Evolutionary conservation across 2,329 filamentous ascomycete species (phyloP), one percentile per base, ranked within the genome.

Genomic region (Tolypocladium cylindrosporum): DNA sequence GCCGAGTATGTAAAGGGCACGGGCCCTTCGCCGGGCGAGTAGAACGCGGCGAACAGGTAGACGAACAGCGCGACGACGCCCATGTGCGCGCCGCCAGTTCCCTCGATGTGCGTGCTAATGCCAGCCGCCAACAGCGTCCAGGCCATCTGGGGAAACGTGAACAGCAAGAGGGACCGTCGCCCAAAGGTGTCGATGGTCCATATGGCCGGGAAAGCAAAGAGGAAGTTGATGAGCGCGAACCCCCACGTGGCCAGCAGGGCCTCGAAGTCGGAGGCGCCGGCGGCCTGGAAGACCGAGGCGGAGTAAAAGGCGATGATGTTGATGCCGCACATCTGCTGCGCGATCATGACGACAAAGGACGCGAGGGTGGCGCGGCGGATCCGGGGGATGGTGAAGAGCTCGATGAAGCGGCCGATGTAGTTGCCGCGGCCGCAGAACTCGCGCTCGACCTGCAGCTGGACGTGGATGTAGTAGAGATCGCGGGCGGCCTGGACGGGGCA

Each of bases 301-400:
- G 83, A 87, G 71, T 91, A 91, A 70, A 91, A 91, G 1, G 87
- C 85, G 57, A 91, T 87, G 58, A 90, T 88, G 67, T 90, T 89
- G 70, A 88, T 80, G 55, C 72, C 81, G 64, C 85, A 88, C 80
- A 88, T 85, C 69, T 89, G 85, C 70, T 89, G 86, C 0, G 84
- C 85, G 65, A 89, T 85, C 90, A 95, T 95, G 63, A 93, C 89
- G 1, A 85, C 84, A 62, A 86, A 89, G 1, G 89, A 88, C 7
- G 90, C 90, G 37, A 89, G 78, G 4, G 86, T 92, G 3, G 91
- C 91, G 45, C 87, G 81, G 16, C 86, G 81, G 13, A 89, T 77
- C 53, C 88, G 81, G 1, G 87, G 85, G 58, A 90, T 80, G 13
- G 84, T 88, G 66, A 90, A 88, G 1, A 87, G 74, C 67, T 90